Conservation (phyloP, 2,329 filamentous ascomycete genomes). For the Periconia macrospinosa region DNA sequence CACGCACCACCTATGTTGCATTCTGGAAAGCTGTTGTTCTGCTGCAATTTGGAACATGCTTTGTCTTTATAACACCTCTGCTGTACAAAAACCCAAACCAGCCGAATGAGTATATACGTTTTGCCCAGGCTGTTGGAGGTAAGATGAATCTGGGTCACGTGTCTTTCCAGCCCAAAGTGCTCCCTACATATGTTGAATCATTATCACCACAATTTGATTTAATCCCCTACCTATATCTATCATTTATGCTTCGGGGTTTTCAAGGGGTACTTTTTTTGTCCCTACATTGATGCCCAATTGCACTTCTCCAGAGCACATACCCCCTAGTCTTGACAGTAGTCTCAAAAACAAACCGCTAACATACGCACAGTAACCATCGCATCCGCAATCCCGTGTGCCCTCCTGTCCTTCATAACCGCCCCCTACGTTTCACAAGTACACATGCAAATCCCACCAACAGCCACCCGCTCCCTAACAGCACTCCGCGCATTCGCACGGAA, state of each 20-base stretch:
- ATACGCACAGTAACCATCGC: slow-evolving; percentile 26
- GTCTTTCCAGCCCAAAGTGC: neutral
- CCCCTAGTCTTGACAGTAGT: neutral
- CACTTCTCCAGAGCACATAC: neutral
- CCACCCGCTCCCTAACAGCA: slow-evolving; percentile 24
- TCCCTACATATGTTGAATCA: neutral
- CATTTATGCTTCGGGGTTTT: neutral
- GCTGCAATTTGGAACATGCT: slow-evolving; percentile 36
- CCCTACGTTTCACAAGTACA: slow-evolving; percentile 40
- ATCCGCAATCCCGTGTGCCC: slow-evolving; percentile 33
- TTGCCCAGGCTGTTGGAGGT: slow-evolving; percentile 33
- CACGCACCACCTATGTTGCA: slow-evolving; percentile 37
- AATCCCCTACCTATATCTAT: no score
- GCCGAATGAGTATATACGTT: slow-evolving; percentile 28
- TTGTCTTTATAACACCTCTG: slow-evolving; percentile 34
- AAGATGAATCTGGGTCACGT: slow-evolving; percentile 9
- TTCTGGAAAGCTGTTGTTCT: slow-evolving; percentile 42
- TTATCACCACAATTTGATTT: no score
- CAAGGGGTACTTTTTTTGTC: neutral
- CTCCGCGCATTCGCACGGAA: slow-evolving; percentile 29
- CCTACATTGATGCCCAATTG: neutral
- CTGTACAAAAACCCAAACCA: slow-evolving; percentile 39
- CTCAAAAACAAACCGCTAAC: slow-evolving; percentile 3
- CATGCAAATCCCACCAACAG: slow-evolving; percentile 34
- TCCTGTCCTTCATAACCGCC: slow-evolving; percentile 38